phyloP scores from a whole-genome alignment of 176 grass and related monocot species.

The Alopecurus myosuroides region DNA sequence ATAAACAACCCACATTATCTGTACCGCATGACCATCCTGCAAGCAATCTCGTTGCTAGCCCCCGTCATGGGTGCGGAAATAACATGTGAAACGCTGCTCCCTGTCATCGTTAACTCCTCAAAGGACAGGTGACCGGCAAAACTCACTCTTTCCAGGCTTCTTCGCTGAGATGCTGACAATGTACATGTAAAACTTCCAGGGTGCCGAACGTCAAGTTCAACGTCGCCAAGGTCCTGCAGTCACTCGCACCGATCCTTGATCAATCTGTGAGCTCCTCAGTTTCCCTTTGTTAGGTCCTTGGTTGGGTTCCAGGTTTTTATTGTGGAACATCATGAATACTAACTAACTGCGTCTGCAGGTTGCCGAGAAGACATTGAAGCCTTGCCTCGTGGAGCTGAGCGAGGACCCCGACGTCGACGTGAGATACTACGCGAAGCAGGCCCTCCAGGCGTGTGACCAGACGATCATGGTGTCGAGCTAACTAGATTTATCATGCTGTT shows the following conservation, averaged over 20 bases:
- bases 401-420: conserved; percentile 97
- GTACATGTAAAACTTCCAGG: conserved; percentile 28
- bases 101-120: conserved; percentile 72
- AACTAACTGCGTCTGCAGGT: conserved; percentile 49
- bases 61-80: conserved; percentile 92
- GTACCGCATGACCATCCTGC: conserved; percentile 83
- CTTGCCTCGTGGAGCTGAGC: conserved; percentile 81
- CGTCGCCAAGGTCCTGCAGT: conserved; percentile 80
- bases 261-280: conserved; percentile 57
- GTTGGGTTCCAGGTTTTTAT: neutral
- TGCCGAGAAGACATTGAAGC: conserved; percentile 64
- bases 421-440: conserved; percentile 75
- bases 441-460: conserved; percentile 80
- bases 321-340: conserved; percentile 33
- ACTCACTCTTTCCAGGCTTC: neutral
- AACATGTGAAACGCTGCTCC: conserved; percentile 70
- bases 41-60: conserved; percentile 71
- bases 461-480: conserved; percentile 87
- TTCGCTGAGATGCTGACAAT: neutral
- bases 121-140: conserved; percentile 66
- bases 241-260: conserved; percentile 65
- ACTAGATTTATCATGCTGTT: neutral
- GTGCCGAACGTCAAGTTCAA: conserved; percentile 99
- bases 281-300: neutral
- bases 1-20: conserved; percentile 93